phyloP scores from a whole-genome alignment of 257 asterid species.

The Marsdenia floribunda region DNA sequence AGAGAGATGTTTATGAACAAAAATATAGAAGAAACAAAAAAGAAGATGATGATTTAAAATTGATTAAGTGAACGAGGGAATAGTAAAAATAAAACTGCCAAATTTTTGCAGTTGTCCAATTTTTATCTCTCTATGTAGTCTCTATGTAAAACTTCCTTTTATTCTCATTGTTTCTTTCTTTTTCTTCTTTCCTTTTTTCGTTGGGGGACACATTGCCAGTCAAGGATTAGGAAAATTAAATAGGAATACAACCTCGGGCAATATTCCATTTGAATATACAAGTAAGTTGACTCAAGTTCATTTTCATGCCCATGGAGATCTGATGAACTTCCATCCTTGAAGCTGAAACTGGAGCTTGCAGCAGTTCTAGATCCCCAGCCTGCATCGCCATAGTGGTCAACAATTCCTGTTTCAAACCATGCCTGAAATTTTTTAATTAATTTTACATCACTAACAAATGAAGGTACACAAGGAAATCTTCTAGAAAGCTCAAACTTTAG shows the following conservation, averaged over 20 bases:
- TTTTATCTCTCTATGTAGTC: not conserved
- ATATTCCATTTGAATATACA: constrained; percentile 96
- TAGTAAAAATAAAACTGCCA: no score
- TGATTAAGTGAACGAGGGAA: no score
- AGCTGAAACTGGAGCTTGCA: constrained; percentile 65
- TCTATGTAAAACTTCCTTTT: not conserved
- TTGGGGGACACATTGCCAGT: not conserved
- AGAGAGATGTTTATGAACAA: no score
- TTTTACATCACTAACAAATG: constrained; percentile 11
- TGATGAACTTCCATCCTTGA: constrained; percentile 50
- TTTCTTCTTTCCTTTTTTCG: not conserved
- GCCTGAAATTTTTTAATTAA: constrained; percentile 53
- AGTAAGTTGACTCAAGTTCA: constrained; percentile 71
- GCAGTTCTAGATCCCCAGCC: constrained; percentile 58
- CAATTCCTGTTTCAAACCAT: constrained; percentile 91
- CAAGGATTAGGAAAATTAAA: not conserved
- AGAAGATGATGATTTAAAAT: no score
- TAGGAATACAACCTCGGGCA: constrained; percentile 72
- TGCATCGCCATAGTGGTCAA: constrained; percentile 45
- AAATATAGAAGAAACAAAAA: no score
- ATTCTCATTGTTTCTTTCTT: not conserved
- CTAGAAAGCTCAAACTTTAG: not conserved
- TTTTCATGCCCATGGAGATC: constrained; percentile 50
- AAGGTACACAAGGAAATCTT: not conserved
- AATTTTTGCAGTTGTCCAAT: no score